These are phyloP conservation scores for Fusarium metavorans DNA, from an alignment of 2,329 filamentous ascomycete genomes.

Conservation along the genomic window DNA sequence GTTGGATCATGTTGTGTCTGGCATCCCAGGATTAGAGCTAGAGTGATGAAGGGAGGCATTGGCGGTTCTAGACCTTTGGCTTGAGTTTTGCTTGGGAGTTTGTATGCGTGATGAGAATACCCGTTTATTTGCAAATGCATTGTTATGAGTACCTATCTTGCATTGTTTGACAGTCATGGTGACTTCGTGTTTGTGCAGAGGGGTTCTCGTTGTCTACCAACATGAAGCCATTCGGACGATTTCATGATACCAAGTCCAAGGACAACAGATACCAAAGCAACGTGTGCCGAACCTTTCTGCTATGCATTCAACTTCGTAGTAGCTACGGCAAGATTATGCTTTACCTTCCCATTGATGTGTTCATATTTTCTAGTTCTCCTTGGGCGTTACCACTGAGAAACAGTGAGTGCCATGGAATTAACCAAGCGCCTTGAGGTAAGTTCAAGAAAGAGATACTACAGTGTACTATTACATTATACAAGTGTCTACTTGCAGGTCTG, in stretches of 20 bases:
- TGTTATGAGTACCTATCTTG: slow-evolving; percentile 17
- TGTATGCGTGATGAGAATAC: slow-evolving; percentile 32
- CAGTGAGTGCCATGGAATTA: neutral
- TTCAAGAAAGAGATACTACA: neutral
- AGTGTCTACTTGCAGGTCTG: neutral
- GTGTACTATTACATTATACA: neutral
- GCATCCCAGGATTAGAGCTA: neutral
- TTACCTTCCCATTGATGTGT: neutral
- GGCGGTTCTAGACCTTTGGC: slow-evolving; percentile 6
- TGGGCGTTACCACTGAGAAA: neutral
- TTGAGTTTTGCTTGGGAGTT: slow-evolving; percentile 9
- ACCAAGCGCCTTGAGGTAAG: neutral
- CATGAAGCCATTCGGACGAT: neutral
- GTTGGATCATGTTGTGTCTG: slow-evolving; percentile 27
- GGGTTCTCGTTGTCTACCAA: neutral
- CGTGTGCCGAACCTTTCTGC: neutral
- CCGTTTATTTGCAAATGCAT: slow-evolving; percentile 5
- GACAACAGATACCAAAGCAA: too few species aligned
- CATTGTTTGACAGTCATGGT: neutral
- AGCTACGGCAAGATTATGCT: neutral
- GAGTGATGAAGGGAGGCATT: slow-evolving; percentile 7
- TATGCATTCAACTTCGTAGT: neutral
- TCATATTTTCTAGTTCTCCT: neutral
- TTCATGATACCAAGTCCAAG: neutral
- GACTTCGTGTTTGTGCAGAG: neutral